A percentile compares a stretch with the other conserved stretches of the same genome.
These are phyloP conservation scores for Leonotis leonurus DNA, from an alignment of 257 asterid genomes.

Conservation along the genomic window DNA sequence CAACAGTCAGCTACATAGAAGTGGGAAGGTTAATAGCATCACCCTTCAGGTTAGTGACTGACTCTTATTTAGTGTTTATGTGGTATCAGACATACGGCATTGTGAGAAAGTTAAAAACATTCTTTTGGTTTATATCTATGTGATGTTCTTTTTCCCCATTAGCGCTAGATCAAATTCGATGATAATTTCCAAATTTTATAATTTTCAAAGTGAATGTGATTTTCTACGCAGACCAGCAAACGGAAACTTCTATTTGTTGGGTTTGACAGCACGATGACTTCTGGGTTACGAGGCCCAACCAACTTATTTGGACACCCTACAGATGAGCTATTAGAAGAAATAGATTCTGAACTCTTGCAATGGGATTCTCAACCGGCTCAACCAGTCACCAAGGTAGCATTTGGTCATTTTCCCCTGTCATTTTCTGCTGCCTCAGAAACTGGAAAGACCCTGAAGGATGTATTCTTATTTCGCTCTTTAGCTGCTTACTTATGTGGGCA, in stretches of 20 bases:
- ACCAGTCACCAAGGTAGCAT: slow-evolving; percentile 58
- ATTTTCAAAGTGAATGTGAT: not conserved
- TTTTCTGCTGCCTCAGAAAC: slow-evolving; percentile 73
- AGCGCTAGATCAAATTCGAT: too few species aligned
- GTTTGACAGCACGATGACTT: slow-evolving; percentile 64
- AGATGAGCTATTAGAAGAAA: slow-evolving; percentile 55
- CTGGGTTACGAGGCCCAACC: slow-evolving; percentile 92
- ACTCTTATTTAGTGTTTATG: not conserved
- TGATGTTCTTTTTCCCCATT: too few species aligned
- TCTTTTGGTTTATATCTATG: too few species aligned
- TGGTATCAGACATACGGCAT: not conserved
- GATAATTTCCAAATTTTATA: not conserved
- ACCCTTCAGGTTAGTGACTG: slow-evolving; percentile 62
- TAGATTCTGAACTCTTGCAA: slow-evolving; percentile 60
- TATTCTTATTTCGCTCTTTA: slow-evolving; percentile 44
- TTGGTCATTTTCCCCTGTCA: slow-evolving; percentile 92
- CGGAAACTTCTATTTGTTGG: slow-evolving; percentile 77
- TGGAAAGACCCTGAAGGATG: slow-evolving; percentile 60
- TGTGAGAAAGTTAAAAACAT: too few species aligned
- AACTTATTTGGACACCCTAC: slow-evolving; percentile 96
- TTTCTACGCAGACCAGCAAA: slow-evolving; percentile 52
- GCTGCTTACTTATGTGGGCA: slow-evolving; percentile 87
- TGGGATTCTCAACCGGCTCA: slow-evolving; percentile 47
- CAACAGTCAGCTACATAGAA: slow-evolving; percentile 51
- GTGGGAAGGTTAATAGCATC: slow-evolving; percentile 52